Conservation (phyloP, 2,329 filamentous ascomycete species). For the Penicillium sp. region DNA sequence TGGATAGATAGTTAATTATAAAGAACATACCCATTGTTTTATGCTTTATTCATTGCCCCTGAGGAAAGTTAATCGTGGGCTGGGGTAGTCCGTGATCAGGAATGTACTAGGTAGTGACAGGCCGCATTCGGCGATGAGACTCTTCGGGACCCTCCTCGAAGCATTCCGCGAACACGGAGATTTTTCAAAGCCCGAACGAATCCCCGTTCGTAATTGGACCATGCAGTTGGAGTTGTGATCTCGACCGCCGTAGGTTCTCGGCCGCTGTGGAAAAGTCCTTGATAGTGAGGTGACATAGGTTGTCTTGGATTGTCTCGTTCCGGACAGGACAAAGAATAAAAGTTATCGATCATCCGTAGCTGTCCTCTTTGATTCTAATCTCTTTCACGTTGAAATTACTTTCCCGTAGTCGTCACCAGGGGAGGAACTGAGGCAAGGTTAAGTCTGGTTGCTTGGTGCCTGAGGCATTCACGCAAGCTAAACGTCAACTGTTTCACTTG, state of each 20-base stretch:
- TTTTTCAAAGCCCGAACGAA: not conserved
- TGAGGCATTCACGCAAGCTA: not conserved
- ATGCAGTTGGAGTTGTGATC: not conserved
- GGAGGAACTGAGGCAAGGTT: not conserved
- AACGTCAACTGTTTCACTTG: constrained; percentile 5
- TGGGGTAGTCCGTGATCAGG: constrained; percentile 1
- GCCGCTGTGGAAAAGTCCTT: not conserved
- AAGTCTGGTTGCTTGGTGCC: not conserved
- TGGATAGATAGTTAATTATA: not conserved
- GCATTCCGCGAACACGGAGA: constrained; percentile 5
- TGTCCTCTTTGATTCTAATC: not conserved
- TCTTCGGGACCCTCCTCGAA: constrained; percentile 11
- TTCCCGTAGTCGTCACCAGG: not conserved
- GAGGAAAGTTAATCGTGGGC: not conserved
- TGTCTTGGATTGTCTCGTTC: constrained; percentile 9
- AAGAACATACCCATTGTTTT: not conserved
- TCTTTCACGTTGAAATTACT: not conserved
- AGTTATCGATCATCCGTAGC: not conserved
- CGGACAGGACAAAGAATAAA: constrained; percentile 10
- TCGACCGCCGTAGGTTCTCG: not conserved
- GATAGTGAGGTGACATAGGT: constrained; percentile 9
- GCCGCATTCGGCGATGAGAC: constrained; percentile 15
- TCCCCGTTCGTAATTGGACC: constrained; percentile 6
- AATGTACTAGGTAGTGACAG: constrained; percentile 13
- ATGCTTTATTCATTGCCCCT: not conserved